Evolutionary conservation across 2,329 filamentous ascomycete species (phyloP), one percentile per base, ranked within the genome.

Genomic region (Epichloe elymi): DNA sequence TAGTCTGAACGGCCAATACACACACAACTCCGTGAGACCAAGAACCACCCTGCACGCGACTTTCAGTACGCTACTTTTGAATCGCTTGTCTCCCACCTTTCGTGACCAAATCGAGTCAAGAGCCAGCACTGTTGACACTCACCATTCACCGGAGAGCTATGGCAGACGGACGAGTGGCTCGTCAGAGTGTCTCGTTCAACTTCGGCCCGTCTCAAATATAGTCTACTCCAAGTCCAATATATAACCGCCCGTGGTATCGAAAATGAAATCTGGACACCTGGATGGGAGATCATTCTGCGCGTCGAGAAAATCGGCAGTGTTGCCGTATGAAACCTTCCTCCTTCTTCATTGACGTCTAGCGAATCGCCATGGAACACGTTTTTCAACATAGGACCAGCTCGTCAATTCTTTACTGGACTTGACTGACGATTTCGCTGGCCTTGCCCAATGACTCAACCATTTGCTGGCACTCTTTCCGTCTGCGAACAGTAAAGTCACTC

Each of bases 391-490:
- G 15, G 33, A 11, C 45, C n/a, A 36, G 19, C 14, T 17, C 35
- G 15, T 5, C 14, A 40, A 17, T 20, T 20, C 19, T 49, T 66
- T 74, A 82, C 74, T 82, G 78, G 51, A 84, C 81, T 66, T 84
- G 80, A 70, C 88, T 90, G 66, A 98, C 93, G 71, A 98, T 97
- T 75, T 98, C 93, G 69, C 83, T 93, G 52, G 93, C 93, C 69
- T 86, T 85, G 59, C 78, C 73, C 63, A 98, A 75, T 51, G 87
- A 94, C 70, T 98, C 93, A 48, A 98, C 93, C 93, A 98, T 98
- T 71, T 96, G 89, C 71, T 94, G 89, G 71, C 93, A 98, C 70
- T 98, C 93, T 76, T 98, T 98, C 67, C 93, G 80, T 68, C 93
- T 79, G 62, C 91, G 82, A 62, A 95, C 78, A 3, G 93, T 98